A percentile compares a stretch with the other conserved stretches of the same genome.
Evolutionary conservation across 352 stramenopile genomes (phyloP).

Genomic region (Pythium brassicae): DNA sequence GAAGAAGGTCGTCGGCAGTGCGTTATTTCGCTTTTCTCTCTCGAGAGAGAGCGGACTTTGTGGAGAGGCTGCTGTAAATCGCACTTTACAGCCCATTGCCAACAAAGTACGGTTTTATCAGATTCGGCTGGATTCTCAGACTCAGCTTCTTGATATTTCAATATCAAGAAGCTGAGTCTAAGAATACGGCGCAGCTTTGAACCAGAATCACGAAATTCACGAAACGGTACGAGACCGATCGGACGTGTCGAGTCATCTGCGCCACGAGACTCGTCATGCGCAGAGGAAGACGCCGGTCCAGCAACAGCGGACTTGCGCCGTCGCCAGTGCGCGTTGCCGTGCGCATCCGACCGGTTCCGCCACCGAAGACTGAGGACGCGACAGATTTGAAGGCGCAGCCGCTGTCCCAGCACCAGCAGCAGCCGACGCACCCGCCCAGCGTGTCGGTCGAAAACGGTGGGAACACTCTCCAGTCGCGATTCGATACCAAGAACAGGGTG

Average conservation of each 20-base stretch:
- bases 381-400: background rate
- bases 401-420: background rate
- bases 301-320: background rate
- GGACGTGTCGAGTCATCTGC: too few species aligned
- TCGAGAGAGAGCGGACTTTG: slow-evolving; percentile 7
- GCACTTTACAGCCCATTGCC: background rate
- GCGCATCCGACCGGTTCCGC: slow-evolving; percentile 36
- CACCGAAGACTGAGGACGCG: background rate
- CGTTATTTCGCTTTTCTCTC: too few species aligned
- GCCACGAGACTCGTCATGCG: slow-evolving; percentile 7
- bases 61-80: slow-evolving; percentile 19
- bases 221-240: too few species aligned
- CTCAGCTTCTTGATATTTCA: too few species aligned
- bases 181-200: too few species aligned
- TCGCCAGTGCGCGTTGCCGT: slow-evolving; percentile 62
- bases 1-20: too few species aligned
- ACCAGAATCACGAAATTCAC: too few species aligned
- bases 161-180: too few species aligned
- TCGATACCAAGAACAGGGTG: slow-evolving; percentile 35
- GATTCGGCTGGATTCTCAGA: too few species aligned
- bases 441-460: background rate
- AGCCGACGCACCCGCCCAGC: background rate
- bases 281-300: slow-evolving; percentile 9
- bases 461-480: slow-evolving; percentile 29
- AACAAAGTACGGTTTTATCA: too few species aligned